phyloP scores from a whole-genome alignment of 2,329 filamentous ascomycete species.

The Talaromyces sp. region DNA sequence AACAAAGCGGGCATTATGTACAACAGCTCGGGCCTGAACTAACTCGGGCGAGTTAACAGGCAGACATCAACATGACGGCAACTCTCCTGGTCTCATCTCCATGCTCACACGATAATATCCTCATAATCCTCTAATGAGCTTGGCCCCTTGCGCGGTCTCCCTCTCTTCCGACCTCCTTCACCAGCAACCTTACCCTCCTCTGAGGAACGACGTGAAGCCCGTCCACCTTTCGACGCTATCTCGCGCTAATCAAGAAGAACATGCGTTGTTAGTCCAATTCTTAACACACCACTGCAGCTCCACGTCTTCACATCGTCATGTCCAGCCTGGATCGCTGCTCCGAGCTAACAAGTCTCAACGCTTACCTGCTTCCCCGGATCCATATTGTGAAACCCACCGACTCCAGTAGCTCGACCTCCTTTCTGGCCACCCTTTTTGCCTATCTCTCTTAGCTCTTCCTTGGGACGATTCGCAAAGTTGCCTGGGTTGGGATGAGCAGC shows the following conservation, averaged over 20 bases:
- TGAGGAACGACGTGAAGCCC: conserved; percentile 17
- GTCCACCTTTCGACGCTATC: conserved; percentile 29
- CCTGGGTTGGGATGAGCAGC: conserved; percentile 31
- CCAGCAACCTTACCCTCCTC: conserved; percentile 16
- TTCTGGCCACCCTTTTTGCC: conserved; percentile 30
- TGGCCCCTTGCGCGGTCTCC: conserved; percentile 8
- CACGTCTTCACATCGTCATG: neutral
- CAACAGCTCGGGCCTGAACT: neutral
- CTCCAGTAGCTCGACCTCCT: conserved; percentile 29
- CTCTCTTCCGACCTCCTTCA: conserved; percentile 19
- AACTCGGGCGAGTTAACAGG: neutral
- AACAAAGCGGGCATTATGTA: too few relatives aligned
- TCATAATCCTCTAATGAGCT: conserved; percentile 10
- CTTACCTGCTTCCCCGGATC: conserved; percentile 33
- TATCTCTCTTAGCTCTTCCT: conserved; percentile 28
- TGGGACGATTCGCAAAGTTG: conserved; percentile 38
- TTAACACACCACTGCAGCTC: neutral
- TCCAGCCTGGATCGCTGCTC: neutral
- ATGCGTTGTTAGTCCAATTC: neutral
- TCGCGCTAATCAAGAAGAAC: conserved; percentile 23
- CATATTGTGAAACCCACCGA: conserved; percentile 31
- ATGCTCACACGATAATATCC: conserved; percentile 12
- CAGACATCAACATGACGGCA: neutral
- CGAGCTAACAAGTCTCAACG: neutral
- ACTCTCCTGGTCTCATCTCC: neutral